Base-by-base conservation (phyloP, 129 eudicot genomes). In the Rutidosis leptorrhynchoides region DNA sequence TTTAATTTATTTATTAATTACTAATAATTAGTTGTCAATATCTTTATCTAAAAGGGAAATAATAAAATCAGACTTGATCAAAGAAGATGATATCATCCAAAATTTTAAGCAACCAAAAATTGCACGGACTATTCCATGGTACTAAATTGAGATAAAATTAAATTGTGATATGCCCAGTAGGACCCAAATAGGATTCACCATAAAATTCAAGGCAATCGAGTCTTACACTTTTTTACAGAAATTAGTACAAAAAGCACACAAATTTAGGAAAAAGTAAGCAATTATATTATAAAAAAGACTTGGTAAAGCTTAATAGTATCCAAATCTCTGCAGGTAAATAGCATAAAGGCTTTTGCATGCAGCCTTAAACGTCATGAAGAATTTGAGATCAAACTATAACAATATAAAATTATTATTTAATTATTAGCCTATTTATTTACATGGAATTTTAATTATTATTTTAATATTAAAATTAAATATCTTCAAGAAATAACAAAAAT, bases 281-380 rank as follows among this genome's bases (percentile, higher is more conserved):
- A 60, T 67, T 48, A 75, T 26, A 52, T 46, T 8, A 43, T n/a
- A 59, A 68, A 58, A 59, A 64, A 27, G 64, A 42, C 58, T 73
- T 51, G 21, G 43, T 14, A 68, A 68, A 75, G 74, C 64, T 32
- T 46, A 16, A 58, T 21, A 58, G 67, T 29, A 7, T 48, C 62
- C 61, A 20, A 75, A 75, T 24, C 16, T 49, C 5, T 68, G 58
- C 69, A 59, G 69, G 33, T 24, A 35, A 52, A 52, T 26, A 49
- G 51, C 58, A 29, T 64, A 60, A 75, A 68, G 68, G 6, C 46
- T 49, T 49, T 51, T 75, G 74, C 80, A 75, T 68, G 74, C 74
- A 75, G 40, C 58, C 64, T 67, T 59, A 60, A 67, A 60, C 60
- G 16, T 20, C 40, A 65, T 73, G 29, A 65, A 74, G 46, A 67